These are phyloP conservation scores for Fonsecaea multimorphosa DNA, from an alignment of 2,329 filamentous ascomycete species.

Conservation along the genomic window DNA sequence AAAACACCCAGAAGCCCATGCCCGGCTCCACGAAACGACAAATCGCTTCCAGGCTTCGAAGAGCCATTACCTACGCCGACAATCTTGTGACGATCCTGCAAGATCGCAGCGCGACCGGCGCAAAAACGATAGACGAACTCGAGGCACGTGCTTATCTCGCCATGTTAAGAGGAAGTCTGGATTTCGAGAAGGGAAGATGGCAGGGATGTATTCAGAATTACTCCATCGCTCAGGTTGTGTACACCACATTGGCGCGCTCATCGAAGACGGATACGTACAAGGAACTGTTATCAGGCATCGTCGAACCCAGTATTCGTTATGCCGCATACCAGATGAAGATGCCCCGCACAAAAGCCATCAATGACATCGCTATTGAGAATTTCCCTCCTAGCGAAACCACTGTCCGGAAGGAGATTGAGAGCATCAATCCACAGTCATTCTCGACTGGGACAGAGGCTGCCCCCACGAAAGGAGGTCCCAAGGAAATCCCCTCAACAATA, in stretches of 20 bases:
- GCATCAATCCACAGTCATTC: constrained; percentile 71
- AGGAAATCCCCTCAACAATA: constrained; percentile 72
- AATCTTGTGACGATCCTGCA: constrained; percentile 71
- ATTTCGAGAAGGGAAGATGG: constrained; percentile 91
- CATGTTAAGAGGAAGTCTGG: constrained; percentile 74
- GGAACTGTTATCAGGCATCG: constrained; percentile 81
- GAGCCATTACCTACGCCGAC: constrained; percentile 74
- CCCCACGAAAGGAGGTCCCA: constrained; percentile 53
- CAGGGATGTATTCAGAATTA: constrained; percentile 76
- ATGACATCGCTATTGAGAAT: constrained; percentile 76
- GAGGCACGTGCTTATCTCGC: constrained; percentile 85
- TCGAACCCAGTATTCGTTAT: constrained; percentile 93
- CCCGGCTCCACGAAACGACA: constrained; percentile 81
- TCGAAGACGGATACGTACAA: constrained; percentile 79
- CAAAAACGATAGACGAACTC: constrained; percentile 72
- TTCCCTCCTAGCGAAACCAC: constrained; percentile 68
- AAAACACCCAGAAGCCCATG: constrained; percentile 74
- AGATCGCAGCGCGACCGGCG: constrained; percentile 67
- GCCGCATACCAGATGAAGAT: constrained; percentile 91
- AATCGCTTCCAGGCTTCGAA: constrained; percentile 84
- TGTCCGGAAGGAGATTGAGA: constrained; percentile 71
- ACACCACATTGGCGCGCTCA: constrained; percentile 72
- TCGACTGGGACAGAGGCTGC: constrained; percentile 56
- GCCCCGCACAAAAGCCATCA: constrained; percentile 81
- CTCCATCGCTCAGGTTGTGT: constrained; percentile 79